phyloP scores from a whole-genome alignment of 2,329 filamentous ascomycete species.

The Emydomyces testavorans region DNA sequence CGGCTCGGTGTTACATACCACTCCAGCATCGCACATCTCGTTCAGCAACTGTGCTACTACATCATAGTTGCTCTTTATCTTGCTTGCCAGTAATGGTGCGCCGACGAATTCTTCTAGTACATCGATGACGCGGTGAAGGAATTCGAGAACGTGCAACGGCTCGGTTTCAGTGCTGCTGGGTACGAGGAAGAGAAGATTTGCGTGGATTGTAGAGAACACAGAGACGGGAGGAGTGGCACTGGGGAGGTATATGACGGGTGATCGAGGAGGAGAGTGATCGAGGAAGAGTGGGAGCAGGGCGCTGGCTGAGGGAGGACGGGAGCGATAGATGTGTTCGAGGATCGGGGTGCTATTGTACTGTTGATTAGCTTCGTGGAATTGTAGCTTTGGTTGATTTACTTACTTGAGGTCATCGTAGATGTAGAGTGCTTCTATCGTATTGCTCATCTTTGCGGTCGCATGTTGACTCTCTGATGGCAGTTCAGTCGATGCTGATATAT shows the following conservation, averaged over 20 bases:
- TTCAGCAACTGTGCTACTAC: slow-evolving; percentile 82
- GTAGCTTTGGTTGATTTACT: slow-evolving; percentile 20
- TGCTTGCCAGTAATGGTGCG: slow-evolving; percentile 69
- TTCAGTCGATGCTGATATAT: not conserved
- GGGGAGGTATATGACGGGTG: slow-evolving; percentile 74
- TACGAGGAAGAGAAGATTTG: slow-evolving; percentile 73
- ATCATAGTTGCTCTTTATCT: slow-evolving; percentile 85
- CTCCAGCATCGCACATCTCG: slow-evolving; percentile 92
- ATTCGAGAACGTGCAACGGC: slow-evolving; percentile 81
- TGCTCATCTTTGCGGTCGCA: slow-evolving; percentile 51
- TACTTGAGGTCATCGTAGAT: slow-evolving; percentile 95
- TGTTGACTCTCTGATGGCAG: not conserved
- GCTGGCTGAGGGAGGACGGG: slow-evolving; percentile 62
- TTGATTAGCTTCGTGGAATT: slow-evolving; percentile 11
- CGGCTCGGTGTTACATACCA: slow-evolving; percentile 80
- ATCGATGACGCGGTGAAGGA: slow-evolving; percentile 86
- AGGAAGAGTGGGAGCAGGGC: slow-evolving; percentile 79
- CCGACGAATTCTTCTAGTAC: slow-evolving; percentile 89
- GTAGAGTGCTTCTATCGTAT: slow-evolving; percentile 87
- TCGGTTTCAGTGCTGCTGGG: slow-evolving; percentile 80
- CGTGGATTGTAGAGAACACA: slow-evolving; percentile 77
- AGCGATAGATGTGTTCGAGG: slow-evolving; percentile 79
- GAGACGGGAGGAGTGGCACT: slow-evolving; percentile 75
- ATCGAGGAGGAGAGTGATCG: slow-evolving; percentile 65
- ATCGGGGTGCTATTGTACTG: slow-evolving; percentile 56